A percentile compares a stretch with the other conserved stretches of the same genome.
Conservation (phyloP, 768 basidiomycete species). For the Lyophyllum shimeji region DNA sequence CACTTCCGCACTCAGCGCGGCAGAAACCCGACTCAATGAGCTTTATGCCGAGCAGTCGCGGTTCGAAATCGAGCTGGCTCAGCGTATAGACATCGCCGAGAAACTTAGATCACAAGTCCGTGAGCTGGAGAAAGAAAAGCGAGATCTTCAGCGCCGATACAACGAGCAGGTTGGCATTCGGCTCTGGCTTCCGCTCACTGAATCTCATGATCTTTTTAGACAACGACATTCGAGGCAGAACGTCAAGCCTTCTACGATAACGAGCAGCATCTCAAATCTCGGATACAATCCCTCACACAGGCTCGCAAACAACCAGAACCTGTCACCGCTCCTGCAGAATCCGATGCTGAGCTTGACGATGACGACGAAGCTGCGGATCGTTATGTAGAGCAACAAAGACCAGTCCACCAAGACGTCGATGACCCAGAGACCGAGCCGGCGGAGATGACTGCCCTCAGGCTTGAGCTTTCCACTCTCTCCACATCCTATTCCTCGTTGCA, state of each 20-base stretch:
- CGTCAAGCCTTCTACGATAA: slow-evolving; percentile 92
- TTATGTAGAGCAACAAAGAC: slow-evolving; percentile 17
- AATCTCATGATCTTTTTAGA: slow-evolving; percentile 42
- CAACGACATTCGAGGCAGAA: slow-evolving; percentile 87
- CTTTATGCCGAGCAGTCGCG: slow-evolving; percentile 80
- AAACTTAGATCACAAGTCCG: slow-evolving; percentile 80
- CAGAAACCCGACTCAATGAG: slow-evolving; percentile 75
- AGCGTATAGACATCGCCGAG: slow-evolving; percentile 79
- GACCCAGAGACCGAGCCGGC: slow-evolving; percentile 78
- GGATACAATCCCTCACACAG: slow-evolving; percentile 78
- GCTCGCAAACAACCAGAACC: slow-evolving; percentile 56
- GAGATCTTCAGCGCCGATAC: slow-evolving; percentile 79
- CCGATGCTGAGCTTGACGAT: slow-evolving; percentile 40
- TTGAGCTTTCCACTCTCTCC: slow-evolving; percentile 85
- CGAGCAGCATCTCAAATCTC: slow-evolving; percentile 90
- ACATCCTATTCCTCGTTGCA: slow-evolving; percentile 84
- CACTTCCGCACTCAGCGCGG: slow-evolving; percentile 60
- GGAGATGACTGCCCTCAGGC: slow-evolving; percentile 80
- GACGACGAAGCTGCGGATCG: slow-evolving; percentile 28
- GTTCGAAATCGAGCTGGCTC: slow-evolving; percentile 78
- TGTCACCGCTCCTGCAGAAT: slow-evolving; percentile 33
- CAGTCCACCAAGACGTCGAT: slow-evolving; percentile 45
- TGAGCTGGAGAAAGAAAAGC: slow-evolving; percentile 87
- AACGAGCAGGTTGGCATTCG: slow-evolving; percentile 71
- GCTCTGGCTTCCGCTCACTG: slow-evolving; percentile 8